A percentile compares a stretch with the other conserved stretches of the same genome.
phyloP scores from a whole-genome alignment of 2,329 filamentous ascomycete species.

The Paracoccidioides lutzii region DNA sequence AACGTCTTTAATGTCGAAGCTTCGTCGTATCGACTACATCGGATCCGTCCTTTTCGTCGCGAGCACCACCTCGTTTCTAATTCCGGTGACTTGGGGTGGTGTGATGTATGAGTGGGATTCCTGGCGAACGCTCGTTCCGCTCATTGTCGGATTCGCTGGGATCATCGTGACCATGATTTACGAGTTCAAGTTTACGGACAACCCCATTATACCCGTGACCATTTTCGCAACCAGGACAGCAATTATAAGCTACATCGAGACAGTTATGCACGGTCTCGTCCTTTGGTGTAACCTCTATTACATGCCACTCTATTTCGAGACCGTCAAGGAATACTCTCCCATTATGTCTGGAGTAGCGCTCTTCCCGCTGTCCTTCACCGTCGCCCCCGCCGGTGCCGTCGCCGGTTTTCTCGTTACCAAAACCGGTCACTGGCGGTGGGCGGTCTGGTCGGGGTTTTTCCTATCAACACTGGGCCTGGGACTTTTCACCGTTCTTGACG shows the following conservation, averaged over 20 bases:
- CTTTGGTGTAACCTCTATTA: slow-evolving; percentile 44
- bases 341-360: slow-evolving; percentile 44
- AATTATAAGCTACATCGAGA: slow-evolving; percentile 40
- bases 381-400: slow-evolving; percentile 47
- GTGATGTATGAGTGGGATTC: slow-evolving; percentile 52
- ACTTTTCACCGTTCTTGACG: slow-evolving; percentile 24
- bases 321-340: slow-evolving; percentile 41
- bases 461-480: slow-evolving; percentile 48
- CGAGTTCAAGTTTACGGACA: slow-evolving; percentile 38
- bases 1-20: slow-evolving; percentile 36
- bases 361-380: slow-evolving; percentile 49
- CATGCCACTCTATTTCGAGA: slow-evolving; percentile 32
- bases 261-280: slow-evolving; percentile 42
- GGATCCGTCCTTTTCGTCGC: slow-evolving; percentile 50
- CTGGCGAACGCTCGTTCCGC: slow-evolving; percentile 49
- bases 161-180: slow-evolving; percentile 43
- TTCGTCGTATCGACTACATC: slow-evolving; percentile 48
- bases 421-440: slow-evolving; percentile 48
- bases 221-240: slow-evolving; percentile 36
- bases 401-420: slow-evolving; percentile 37
- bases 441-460: slow-evolving; percentile 49
- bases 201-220: slow-evolving; percentile 38
- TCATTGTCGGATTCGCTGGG: slow-evolving; percentile 42
- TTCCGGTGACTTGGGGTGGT: slow-evolving; percentile 52
- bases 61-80: slow-evolving; percentile 46